A percentile compares a stretch with the other conserved stretches of the same genome.
Evolutionary conservation across 1,284 basidiomycete genomes (phyloP).

Genomic region (Puccinia coronata): DNA sequence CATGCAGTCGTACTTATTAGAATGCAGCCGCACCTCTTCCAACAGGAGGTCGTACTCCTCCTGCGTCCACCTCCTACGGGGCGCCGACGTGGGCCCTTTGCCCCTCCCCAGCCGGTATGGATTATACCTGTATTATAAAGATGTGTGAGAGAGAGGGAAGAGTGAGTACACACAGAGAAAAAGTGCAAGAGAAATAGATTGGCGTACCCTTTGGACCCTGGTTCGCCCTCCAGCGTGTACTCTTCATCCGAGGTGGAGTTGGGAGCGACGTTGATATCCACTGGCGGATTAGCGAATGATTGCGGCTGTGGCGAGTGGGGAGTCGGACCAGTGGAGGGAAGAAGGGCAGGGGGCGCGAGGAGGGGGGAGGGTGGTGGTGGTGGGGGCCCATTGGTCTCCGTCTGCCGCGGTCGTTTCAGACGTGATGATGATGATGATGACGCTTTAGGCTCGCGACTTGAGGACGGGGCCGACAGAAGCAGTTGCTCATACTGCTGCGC

Average conservation of each 20-base stretch:
- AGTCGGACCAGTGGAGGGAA: not conserved
- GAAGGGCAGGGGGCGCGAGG: not conserved
- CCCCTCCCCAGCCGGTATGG: conserved; percentile 41
- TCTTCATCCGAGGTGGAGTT: not conserved
- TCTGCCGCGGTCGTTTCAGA: not conserved
- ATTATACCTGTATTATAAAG: conserved; percentile 30
- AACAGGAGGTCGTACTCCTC: conserved; percentile 43
- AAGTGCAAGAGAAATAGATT: not conserved
- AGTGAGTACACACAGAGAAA: not conserved
- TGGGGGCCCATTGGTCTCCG: not conserved
- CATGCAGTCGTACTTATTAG: conserved; percentile 49
- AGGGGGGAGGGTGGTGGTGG: not conserved
- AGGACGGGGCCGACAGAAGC: not conserved
- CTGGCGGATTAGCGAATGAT: not conserved
- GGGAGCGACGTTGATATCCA: conserved; percentile 22
- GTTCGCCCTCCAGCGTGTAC: conserved; percentile 13
- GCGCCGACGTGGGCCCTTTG: conserved; percentile 31
- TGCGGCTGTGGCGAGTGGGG: not conserved
- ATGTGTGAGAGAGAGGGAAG: not conserved
- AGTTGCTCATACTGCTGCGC: not conserved
- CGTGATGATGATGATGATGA: too few relatives aligned
- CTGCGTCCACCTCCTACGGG: conserved; percentile 40
- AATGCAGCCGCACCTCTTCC: conserved; percentile 43
- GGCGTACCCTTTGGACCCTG: conserved; percentile 3
- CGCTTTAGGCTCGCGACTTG: not conserved